Evolutionary conservation across 1,284 basidiomycete genomes (phyloP), one percentile per base, ranked within the genome.

Genomic region (Sporisorium reilianum): DNA sequence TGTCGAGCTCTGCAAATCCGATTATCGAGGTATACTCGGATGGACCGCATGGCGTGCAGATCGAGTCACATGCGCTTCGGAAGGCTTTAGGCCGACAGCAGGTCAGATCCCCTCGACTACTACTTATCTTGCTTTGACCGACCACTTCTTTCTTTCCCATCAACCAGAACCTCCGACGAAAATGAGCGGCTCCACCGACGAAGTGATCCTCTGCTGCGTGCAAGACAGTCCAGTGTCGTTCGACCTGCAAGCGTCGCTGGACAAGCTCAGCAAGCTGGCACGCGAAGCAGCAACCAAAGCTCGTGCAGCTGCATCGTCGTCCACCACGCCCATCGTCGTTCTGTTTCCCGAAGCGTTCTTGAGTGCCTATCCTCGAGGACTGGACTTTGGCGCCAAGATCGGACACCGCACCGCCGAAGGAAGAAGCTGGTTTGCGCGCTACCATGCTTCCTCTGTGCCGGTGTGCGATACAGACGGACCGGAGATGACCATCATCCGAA

Each of bases 261-360:
- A 61, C 52, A 77, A 77, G 64, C 65, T 78, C n/a, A 25, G 53
- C 5, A 50, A 26, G n/a, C 67, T 77, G 14, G 74, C 77, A 6
- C 23, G 36, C 16, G 42, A 78, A 30, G 77, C 77, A 7, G 65
- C 55, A 11, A 41, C 18, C n/a, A 62, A 73, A 22, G 76, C 72
- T 7, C 57, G 76, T 12, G 54, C 49, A 22, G 53, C 50, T 16
- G 64, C 63, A 0, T 28, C 52, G 16, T 59, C 55, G 7, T 20
- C 55, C 8, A 25, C 41, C 9, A 54, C 51, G 10, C 64, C 69
- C n/a, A 59, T 73, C 9, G 57, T 92, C 2, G 89, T 88, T 26
- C 89, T 92, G 16, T 90, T 92, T 77, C 91, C 91, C 3, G 91
- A 92, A 81, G 91, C 90, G 20, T 91, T 91, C 34, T 62, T 86